These are phyloP conservation scores for Crucihimalaya himalaica DNA, from an alignment of 345 rosid genomes.

Conservation along the genomic window DNA sequence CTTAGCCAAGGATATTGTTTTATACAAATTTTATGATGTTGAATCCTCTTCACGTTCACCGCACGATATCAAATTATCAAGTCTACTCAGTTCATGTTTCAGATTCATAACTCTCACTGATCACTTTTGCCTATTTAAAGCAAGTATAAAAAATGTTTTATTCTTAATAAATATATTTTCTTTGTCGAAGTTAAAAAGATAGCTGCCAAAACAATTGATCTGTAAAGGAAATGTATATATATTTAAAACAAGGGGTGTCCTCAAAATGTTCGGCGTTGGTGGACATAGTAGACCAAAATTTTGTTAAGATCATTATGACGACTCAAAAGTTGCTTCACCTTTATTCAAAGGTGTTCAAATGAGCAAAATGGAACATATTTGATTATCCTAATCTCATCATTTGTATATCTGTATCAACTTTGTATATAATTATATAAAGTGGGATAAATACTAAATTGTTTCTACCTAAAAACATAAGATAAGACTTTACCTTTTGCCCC, in stretches of 20 bases:
- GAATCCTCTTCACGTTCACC: too few species aligned
- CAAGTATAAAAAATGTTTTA: neutral
- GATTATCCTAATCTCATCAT: slow-evolving; percentile 26
- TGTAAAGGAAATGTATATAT: slow-evolving; percentile 20
- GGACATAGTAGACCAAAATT: slow-evolving; percentile 25
- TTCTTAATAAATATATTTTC: neutral
- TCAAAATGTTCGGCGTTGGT: slow-evolving; percentile 35
- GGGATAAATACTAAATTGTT: neutral
- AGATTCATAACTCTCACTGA: too few species aligned
- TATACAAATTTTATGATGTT: too few species aligned
- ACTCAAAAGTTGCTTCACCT: slow-evolving; percentile 17
- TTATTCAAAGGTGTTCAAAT: slow-evolving; percentile 22
- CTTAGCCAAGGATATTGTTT: too few species aligned
- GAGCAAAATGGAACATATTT: neutral
- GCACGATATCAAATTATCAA: too few species aligned
- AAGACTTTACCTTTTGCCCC: too few species aligned
- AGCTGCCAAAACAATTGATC: neutral
- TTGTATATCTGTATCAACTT: slow-evolving; percentile 16
- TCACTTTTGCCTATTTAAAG: neutral
- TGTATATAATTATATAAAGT: neutral
- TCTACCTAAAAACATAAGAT: slow-evolving; percentile 23
- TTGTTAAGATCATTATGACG: slow-evolving; percentile 19
- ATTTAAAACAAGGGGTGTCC: neutral
- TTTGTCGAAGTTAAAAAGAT: neutral
- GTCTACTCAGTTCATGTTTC: too few species aligned